phyloP scores from a whole-genome alignment of 2,329 filamentous ascomycete species.

The Aulographum hederae region DNA sequence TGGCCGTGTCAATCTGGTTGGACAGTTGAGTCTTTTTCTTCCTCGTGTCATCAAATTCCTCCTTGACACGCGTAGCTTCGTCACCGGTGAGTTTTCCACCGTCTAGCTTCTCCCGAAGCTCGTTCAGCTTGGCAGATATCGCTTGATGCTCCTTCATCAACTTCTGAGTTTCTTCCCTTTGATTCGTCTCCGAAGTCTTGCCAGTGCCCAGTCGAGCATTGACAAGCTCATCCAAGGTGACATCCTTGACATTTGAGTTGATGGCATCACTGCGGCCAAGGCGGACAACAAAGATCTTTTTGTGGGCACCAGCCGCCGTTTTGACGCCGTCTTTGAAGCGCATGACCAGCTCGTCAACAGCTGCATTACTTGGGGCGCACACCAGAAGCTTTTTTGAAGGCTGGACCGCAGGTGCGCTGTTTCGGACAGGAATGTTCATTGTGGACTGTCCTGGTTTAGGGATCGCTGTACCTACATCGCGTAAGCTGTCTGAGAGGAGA shows the following conservation, averaged over 20 bases:
- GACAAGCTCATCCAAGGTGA: slow-evolving; percentile 85
- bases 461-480: slow-evolving; percentile 26
- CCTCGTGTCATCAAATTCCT: slow-evolving; percentile 62
- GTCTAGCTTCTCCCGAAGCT: slow-evolving; percentile 51
- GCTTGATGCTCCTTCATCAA: slow-evolving; percentile 53
- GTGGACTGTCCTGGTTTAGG: slow-evolving; percentile 13
- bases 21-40: slow-evolving; percentile 60
- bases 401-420: slow-evolving; percentile 9
- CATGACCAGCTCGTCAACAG: slow-evolving; percentile 88
- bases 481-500: slow-evolving; percentile 45
- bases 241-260: slow-evolving; percentile 72
- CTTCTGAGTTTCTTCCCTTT: slow-evolving; percentile 35
- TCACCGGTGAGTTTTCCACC: slow-evolving; percentile 27
- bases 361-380: slow-evolving; percentile 96
- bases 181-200: slow-evolving; percentile 16
- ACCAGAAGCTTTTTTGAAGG: slow-evolving; percentile 71
- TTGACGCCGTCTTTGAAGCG: slow-evolving; percentile 78
- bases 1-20: slow-evolving; percentile 67
- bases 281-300: slow-evolving; percentile 73
- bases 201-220: slow-evolving; percentile 43
- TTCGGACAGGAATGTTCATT: slow-evolving; percentile 6
- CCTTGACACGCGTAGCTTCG: slow-evolving; percentile 48
- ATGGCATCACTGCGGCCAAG: slow-evolving; percentile 84
- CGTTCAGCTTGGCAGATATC: slow-evolving; percentile 45
- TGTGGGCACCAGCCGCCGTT: slow-evolving; percentile 50